Evolutionary conservation across 1,139 yeast genomes (phyloP).

Genomic region (Ogataea hybrid): DNA sequence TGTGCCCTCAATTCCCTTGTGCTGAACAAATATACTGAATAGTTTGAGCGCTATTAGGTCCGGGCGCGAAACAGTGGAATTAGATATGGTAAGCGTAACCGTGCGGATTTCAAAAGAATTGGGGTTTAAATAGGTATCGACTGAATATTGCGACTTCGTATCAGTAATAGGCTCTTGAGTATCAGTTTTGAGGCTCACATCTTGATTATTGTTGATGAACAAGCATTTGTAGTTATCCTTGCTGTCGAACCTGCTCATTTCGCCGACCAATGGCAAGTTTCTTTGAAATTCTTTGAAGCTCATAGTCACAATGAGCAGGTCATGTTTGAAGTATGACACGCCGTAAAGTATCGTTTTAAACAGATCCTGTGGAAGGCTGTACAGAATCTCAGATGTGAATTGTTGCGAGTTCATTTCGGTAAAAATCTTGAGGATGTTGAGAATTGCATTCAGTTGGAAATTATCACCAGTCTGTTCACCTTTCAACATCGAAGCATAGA

Average conservation of each 20-base stretch:
- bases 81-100: conserved; percentile 22
- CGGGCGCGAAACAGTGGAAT: conserved; percentile 13
- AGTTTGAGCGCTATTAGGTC: conserved; percentile 26
- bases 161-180: conserved; percentile 10
- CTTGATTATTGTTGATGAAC: conserved; percentile 29
- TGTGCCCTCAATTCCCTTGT: conserved; percentile 21
- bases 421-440: conserved; percentile 54
- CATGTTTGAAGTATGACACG: conserved; percentile 16
- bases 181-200: conserved; percentile 2
- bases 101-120: conserved; percentile 26
- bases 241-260: conserved; percentile 10
- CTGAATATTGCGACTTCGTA: conserved; percentile 22
- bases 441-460: conserved; percentile 42
- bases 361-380: conserved; percentile 42
- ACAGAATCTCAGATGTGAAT: conserved; percentile 50
- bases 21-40: conserved; percentile 23
- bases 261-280: conserved; percentile 12
- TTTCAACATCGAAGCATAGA: conserved; percentile 53
- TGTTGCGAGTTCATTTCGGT: conserved; percentile 49
- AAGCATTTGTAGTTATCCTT: conserved; percentile 19
- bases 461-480: conserved; percentile 30
- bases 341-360: conserved; percentile 24
- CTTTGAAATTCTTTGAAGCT: conserved; percentile 21
- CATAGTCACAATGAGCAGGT: conserved; percentile 25
- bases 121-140: conserved; percentile 29